A percentile compares a stretch with the other conserved stretches of the same genome.
Evolutionary conservation across 75 land plant genomes (phyloP).

Genomic region (Adiantum capillusveneris): DNA sequence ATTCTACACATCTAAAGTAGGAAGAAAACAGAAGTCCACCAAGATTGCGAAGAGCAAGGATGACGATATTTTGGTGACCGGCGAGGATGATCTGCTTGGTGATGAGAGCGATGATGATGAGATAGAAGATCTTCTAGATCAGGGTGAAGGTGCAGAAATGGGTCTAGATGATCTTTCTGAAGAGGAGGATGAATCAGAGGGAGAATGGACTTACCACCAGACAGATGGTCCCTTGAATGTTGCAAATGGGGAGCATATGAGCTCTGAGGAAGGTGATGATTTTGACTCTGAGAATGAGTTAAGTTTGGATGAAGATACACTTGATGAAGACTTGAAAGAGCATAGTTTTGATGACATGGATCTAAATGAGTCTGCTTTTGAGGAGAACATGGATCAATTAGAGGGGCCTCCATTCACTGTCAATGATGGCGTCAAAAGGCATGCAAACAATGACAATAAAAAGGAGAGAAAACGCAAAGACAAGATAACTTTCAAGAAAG

Average conservation of each 20-base stretch:
- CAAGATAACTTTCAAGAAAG: constrained; percentile 6
- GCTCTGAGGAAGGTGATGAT: constrained; percentile 10
- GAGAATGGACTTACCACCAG: not conserved
- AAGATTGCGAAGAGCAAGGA: constrained; percentile 41
- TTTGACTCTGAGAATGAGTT: constrained; percentile 5
- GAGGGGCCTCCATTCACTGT: too few relatives aligned
- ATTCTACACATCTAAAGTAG: constrained; percentile 64
- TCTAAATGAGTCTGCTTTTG: too few relatives aligned
- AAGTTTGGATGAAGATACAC: constrained; percentile 22
- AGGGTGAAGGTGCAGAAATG: constrained; percentile 30
- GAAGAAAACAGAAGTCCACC: constrained; percentile 41
- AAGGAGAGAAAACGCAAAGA: constrained; percentile 10
- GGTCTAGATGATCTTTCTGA: constrained; percentile 13
- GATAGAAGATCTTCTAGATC: constrained; percentile 68
- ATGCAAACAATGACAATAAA: too few relatives aligned
- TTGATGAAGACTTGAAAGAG: constrained; percentile 11
- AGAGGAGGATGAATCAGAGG: constrained; percentile 27
- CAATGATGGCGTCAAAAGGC: too few relatives aligned
- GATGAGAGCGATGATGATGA: constrained; percentile 85
- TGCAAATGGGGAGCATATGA: constrained; percentile 1
- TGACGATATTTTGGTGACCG: constrained; percentile 38
- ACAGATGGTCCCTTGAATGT: constrained; percentile 10
- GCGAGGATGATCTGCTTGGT: constrained; percentile 17
- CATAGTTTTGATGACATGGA: not conserved
- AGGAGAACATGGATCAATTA: too few relatives aligned